Conservation (phyloP, 176 grass and related monocot genomes). For the Avena sativa region DNA sequence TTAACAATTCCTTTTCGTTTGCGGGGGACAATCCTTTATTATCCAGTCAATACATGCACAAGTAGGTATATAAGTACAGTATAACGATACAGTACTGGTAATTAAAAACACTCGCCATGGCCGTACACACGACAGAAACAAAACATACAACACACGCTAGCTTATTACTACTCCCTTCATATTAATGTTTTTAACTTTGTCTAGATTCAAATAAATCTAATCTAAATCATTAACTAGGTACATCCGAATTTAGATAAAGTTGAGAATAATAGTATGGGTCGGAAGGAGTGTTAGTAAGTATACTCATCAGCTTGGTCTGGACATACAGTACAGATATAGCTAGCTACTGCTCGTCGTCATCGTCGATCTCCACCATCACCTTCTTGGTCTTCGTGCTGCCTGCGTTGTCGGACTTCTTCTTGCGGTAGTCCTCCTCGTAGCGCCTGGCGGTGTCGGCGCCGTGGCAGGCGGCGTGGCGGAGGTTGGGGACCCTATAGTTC, state of each 20-base stretch:
- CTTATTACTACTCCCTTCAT: background rate
- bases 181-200: no score
- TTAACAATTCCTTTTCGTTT: background rate
- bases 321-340: background rate
- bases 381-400: conserved; percentile 19
- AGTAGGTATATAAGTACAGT: background rate
- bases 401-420: conserved; percentile 22
- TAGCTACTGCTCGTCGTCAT: background rate
- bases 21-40: background rate
- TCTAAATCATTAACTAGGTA: no score
- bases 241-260: no score
- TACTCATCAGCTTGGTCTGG: background rate
- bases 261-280: no score
- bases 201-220: no score
- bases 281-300: no score
- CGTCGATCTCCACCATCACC: background rate
- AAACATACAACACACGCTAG: background rate
- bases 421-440: conserved; percentile 79
- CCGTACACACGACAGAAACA: background rate
- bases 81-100: background rate
- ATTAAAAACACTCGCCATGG: background rate
- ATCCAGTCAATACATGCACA: background rate
- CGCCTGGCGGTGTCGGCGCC: conserved; percentile 23
- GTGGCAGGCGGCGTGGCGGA: conserved; percentile 37
- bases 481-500: conserved; percentile 74